phyloP scores from a whole-genome alignment of 2,329 filamentous ascomycete species.

The Talaromyces sp. region DNA sequence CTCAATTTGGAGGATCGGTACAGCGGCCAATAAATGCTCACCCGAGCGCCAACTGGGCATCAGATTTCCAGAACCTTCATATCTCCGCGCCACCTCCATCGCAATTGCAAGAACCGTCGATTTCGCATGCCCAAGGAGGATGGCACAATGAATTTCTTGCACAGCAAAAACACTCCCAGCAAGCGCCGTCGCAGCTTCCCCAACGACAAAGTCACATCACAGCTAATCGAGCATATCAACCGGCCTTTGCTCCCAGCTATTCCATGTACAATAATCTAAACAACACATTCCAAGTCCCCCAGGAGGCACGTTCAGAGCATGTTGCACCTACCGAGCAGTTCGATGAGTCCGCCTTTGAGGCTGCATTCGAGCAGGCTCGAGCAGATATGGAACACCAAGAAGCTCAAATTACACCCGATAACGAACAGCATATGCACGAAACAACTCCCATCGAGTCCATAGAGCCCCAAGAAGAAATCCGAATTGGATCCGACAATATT shows the following conservation, averaged over 20 bases:
- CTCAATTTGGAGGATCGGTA: conserved; percentile 29
- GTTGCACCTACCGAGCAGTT: conserved; percentile 35
- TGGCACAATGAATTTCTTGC: conserved; percentile 66
- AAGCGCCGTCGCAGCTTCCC: conserved; percentile 26
- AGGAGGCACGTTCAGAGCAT: conserved; percentile 27
- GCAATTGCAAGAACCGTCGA: conserved; percentile 50
- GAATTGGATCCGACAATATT: conserved; percentile 50
- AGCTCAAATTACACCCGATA: conserved; percentile 18
- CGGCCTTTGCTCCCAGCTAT: conserved; percentile 31
- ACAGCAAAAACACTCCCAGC: conserved; percentile 37
- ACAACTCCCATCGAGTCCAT: conserved; percentile 19
- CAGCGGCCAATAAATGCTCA: conserved; percentile 29
- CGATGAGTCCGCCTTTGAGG: conserved; percentile 51
- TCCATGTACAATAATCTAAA: conserved; percentile 26
- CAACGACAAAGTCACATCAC: conserved; percentile 20
- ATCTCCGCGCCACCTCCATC: conserved; percentile 47
- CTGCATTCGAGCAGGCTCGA: conserved; percentile 46
- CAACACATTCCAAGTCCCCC: conserved; percentile 27
- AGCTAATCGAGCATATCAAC: conserved; percentile 30
- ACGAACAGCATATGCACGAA: conserved; percentile 17
- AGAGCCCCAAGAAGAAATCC: conserved; percentile 30
- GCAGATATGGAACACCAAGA: conserved; percentile 39
- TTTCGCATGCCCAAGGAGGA: conserved; percentile 42
- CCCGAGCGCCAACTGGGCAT: conserved; percentile 42
- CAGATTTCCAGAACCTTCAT: conserved; percentile 50